A percentile compares a stretch with the other conserved stretches of the same genome.
These are phyloP conservation scores for Xylaria hypoxylon DNA, from an alignment of 2,329 filamentous ascomycete species.

Conservation along the genomic window DNA sequence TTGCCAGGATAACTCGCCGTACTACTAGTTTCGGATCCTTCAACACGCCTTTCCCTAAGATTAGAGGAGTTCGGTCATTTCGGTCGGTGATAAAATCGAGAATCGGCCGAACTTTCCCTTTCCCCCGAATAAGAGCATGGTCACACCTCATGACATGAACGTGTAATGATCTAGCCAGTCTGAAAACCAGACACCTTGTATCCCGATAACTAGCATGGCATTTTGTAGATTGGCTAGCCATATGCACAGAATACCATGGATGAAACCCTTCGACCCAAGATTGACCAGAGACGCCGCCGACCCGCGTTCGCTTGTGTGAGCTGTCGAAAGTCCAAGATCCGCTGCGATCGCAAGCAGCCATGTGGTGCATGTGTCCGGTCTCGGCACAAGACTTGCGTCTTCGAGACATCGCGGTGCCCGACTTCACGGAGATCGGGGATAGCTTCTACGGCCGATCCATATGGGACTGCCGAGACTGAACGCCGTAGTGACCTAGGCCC, in stretches of 20 bases:
- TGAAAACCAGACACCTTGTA: neutral
- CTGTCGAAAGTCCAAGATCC: constrained; percentile 71
- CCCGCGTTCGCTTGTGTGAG: constrained; percentile 51
- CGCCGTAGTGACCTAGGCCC: constrained; percentile 12
- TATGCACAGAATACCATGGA: constrained; percentile 22
- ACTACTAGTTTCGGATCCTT: constrained; percentile 4
- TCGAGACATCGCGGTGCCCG: constrained; percentile 36
- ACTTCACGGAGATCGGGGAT: constrained; percentile 44
- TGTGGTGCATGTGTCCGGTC: constrained; percentile 71
- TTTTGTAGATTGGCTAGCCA: neutral
- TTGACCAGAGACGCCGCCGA: constrained; percentile 44
- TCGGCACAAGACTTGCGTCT: constrained; percentile 66
- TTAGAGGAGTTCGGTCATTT: neutral
- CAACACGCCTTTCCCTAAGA: neutral
- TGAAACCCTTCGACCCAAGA: constrained; percentile 23
- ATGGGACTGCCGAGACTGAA: constrained; percentile 2
- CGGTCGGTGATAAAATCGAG: constrained; percentile 31
- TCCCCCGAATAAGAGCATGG: constrained; percentile 20
- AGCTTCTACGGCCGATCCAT: constrained; percentile 25
- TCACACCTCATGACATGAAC: neutral
- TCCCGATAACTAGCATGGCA: neutral
- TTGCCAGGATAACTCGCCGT: neutral
- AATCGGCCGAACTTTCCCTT: constrained; percentile 31
- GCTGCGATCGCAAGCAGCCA: constrained; percentile 69
- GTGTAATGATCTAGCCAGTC: neutral